Evolutionary conservation across 345 rosid genomes (phyloP), one percentile per base, ranked within the genome.

Genomic region (Citrus sp.): DNA sequence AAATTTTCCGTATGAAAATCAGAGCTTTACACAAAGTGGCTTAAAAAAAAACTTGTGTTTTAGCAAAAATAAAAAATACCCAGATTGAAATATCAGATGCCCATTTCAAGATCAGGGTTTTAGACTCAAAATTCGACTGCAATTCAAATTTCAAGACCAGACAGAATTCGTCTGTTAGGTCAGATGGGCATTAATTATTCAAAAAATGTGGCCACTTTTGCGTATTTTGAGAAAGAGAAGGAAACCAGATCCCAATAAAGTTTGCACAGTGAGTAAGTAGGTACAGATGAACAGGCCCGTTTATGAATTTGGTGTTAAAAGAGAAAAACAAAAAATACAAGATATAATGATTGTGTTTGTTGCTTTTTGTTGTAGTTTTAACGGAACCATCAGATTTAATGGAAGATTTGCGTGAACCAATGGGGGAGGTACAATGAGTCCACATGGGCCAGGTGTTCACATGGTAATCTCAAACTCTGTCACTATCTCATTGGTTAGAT

Each of bases 171-270:
- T 27, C 62, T 22, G n/a, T 9, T 9, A 51, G 40, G 27, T 12
- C 58, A 32, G 38, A 49, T 46, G 21, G 22, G 12, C 3, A 58
- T 19, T 24, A 24, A 2, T 40, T n/a, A 42, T 5, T 35, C n/a
- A 13, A 71, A 70, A 71, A 54, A 54, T 51, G 38, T 18, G 37
- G 24, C 14, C n/a, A 21, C 51, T 61, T n/a, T 28, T 54, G 56
- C 40, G 77, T 42, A 62, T 63, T 74, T 42, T 46, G 70, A 51
- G 71, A 65, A n/a, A 75, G 71, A 21, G 34, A 49, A 75, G 70
- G 12, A 22, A 19, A 34, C 18, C 78, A 51, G 78, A 76, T 76
- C 72, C 78, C 64, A 22, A 51, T 6, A 76, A 66, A 66, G 63
- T 22, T 9, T 12, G 4, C 19, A 54, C 22, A 32, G 32, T 27